Percentiles rank a stretch among this genome's conserved stretches.
Evolutionary conservation across 345 rosid species (phyloP).

Genomic region (Garcia nutans): DNA sequence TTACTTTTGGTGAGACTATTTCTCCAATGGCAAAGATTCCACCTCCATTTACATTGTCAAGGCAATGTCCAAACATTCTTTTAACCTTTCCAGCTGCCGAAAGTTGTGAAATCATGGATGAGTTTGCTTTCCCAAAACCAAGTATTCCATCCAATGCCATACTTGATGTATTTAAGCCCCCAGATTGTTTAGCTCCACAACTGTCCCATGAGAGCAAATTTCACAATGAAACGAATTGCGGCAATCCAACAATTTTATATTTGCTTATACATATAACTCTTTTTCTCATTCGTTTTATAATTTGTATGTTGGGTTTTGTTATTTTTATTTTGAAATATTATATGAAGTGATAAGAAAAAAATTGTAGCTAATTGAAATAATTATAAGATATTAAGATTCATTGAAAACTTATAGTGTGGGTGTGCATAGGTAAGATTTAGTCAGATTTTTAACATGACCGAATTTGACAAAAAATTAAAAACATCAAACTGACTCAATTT

Average conservation of each 20-base stretch:
- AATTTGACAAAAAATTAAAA: too few species aligned
- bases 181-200: constrained; percentile 77
- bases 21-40: constrained; percentile 83
- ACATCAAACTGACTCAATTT: too few species aligned
- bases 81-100: constrained; percentile 61
- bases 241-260: background rate
- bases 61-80: constrained; percentile 74
- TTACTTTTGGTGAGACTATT: constrained; percentile 62
- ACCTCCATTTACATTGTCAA: constrained; percentile 71
- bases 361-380: too few species aligned
- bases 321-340: too few species aligned
- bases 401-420: too few species aligned
- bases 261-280: too few species aligned
- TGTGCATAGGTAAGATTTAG: too few species aligned
- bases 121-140: constrained; percentile 85
- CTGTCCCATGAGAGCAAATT: constrained; percentile 32
- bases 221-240: constrained; percentile 6
- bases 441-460: too few species aligned
- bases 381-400: too few species aligned
- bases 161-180: constrained; percentile 49
- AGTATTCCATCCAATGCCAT: constrained; percentile 83
- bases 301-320: too few species aligned
- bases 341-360: too few species aligned
- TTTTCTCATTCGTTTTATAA: too few species aligned
- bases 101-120: constrained; percentile 83